phyloP scores from a whole-genome alignment of 441 rosid genomes.

The Populus tomentosa region DNA sequence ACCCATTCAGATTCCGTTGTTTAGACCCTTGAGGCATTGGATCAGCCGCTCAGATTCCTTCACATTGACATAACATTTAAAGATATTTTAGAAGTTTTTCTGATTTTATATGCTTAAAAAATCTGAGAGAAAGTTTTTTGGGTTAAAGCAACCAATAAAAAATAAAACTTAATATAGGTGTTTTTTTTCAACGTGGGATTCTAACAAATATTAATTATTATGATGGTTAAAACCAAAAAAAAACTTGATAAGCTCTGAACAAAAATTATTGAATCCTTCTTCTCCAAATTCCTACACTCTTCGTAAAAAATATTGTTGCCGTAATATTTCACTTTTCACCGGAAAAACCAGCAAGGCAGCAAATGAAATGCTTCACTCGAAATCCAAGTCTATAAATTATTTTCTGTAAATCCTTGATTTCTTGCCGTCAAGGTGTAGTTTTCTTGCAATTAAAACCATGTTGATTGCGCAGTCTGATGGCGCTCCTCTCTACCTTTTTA shows the following conservation, averaged over 20 bases:
- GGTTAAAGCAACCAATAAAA: neutral
- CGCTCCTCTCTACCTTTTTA: too few relatives aligned
- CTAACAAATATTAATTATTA: too few relatives aligned
- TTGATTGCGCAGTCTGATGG: too few relatives aligned
- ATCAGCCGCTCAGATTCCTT: neutral
- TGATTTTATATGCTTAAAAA: neutral
- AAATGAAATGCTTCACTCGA: neutral
- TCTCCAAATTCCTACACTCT: too few relatives aligned
- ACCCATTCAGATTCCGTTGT: neutral
- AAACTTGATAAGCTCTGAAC: too few relatives aligned
- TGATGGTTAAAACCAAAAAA: too few relatives aligned
- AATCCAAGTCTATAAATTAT: neutral
- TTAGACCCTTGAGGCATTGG: neutral
- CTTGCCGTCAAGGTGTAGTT: neutral
- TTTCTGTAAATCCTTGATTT: neutral
- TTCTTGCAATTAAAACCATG: too few relatives aligned
- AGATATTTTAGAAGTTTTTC: neutral
- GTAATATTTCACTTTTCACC: too few relatives aligned
- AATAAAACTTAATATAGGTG: too few relatives aligned
- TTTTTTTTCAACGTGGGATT: too few relatives aligned
- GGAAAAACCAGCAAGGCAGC: neutral
- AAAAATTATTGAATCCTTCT: too few relatives aligned
- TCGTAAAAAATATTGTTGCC: too few relatives aligned
- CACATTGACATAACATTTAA: neutral
- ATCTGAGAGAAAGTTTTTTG: neutral